Percentiles rank a stretch among this genome's conserved stretches.
phyloP scores from a whole-genome alignment of 306 rosid species.

The Vigna mungo region DNA sequence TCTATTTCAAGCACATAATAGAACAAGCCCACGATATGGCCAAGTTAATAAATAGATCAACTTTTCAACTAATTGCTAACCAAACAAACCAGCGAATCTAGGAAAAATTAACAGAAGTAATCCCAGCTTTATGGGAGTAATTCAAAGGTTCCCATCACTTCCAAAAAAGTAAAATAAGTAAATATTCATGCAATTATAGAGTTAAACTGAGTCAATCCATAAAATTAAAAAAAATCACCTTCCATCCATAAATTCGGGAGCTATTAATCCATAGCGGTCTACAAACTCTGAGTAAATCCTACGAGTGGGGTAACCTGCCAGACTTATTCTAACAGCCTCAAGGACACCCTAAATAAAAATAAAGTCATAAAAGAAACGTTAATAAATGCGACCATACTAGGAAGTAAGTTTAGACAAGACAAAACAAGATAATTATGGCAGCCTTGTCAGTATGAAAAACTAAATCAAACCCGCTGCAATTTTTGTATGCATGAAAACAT shows the following conservation, averaged over 20 bases:
- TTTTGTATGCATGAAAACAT: not conserved
- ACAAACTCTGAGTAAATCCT: slow-evolving; percentile 78
- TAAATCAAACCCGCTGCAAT: slow-evolving; percentile 8
- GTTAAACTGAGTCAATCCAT: not conserved
- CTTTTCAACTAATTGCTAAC: slow-evolving; percentile 7
- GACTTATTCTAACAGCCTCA: slow-evolving; percentile 92
- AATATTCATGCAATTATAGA: not conserved
- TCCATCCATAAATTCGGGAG: slow-evolving; percentile 69
- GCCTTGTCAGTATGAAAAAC: slow-evolving; percentile 35
- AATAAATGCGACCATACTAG: not conserved
- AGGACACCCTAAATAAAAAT: slow-evolving; percentile 72
- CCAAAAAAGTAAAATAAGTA: not conserved
- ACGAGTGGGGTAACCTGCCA: slow-evolving; percentile 94
- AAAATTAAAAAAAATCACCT: slow-evolving; percentile 55
- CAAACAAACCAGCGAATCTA: not conserved
- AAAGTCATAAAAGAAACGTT: not conserved
- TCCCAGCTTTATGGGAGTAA: not conserved
- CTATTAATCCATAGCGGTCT: slow-evolving; percentile 85
- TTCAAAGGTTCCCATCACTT: slow-evolving; percentile 1
- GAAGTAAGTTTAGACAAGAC: slow-evolving; percentile 20
- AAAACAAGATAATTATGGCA: slow-evolving; percentile 7
- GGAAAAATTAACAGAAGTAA: slow-evolving; percentile 7
- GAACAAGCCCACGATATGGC: not conserved
- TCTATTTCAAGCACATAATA: not conserved
- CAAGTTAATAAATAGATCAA: not conserved